Evolutionary conservation across 345 rosid species (phyloP).

Genomic region (Eucalyptus grandis): DNA sequence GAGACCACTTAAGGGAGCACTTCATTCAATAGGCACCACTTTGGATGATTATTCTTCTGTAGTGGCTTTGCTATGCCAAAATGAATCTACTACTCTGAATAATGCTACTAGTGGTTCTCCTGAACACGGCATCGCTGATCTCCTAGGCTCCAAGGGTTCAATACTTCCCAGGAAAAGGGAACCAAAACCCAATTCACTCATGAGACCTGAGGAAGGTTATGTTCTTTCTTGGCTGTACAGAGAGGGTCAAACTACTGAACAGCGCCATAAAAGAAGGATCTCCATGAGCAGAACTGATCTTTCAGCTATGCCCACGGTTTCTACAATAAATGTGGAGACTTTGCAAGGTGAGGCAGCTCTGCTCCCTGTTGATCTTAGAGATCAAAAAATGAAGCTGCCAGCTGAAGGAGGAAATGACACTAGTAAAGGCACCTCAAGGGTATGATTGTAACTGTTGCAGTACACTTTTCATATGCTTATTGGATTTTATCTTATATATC

Average conservation of each 20-base stretch:
- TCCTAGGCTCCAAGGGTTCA: background rate
- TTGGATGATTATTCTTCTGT: too few species aligned
- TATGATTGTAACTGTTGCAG: background rate
- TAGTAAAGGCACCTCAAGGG: background rate
- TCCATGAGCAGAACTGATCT: background rate
- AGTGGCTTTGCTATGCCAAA: too few species aligned
- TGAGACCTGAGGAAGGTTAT: background rate
- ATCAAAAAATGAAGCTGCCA: background rate
- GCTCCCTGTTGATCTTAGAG: background rate
- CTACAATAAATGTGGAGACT: background rate
- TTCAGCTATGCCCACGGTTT: background rate
- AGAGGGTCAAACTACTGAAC: background rate
- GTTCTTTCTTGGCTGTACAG: background rate
- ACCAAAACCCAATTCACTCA: fast-evolving
- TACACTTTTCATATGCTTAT: background rate
- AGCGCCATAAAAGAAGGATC: background rate
- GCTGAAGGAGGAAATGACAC: background rate
- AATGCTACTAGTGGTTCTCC: background rate
- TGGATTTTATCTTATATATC: background rate
- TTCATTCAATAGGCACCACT: too few species aligned
- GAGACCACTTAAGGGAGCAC: background rate
- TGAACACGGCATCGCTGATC: background rate
- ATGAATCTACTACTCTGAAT: too few species aligned
- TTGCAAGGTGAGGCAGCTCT: background rate
- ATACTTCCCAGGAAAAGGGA: background rate